Evolutionary conservation across 192 early-diverging fungal species (phyloP).

Genomic region (Umbelopsis isabellina): DNA sequence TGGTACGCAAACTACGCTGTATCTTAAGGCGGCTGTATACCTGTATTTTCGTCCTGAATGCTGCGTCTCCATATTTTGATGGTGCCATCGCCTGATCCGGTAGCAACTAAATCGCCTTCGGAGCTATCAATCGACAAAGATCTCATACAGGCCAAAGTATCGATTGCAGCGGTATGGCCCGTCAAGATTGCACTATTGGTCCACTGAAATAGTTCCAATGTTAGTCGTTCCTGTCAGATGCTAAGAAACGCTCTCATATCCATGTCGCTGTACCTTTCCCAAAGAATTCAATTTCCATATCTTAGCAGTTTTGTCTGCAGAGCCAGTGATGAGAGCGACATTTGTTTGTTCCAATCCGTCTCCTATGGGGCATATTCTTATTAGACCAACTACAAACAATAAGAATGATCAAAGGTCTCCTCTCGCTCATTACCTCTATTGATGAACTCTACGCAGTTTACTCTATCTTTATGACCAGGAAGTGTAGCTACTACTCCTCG

Average conservation of each 20-base stretch:
- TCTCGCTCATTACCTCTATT: slow-evolving; percentile 49
- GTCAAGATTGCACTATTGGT: slow-evolving; percentile 64
- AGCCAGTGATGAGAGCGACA: slow-evolving; percentile 74
- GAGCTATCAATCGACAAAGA: slow-evolving; percentile 41
- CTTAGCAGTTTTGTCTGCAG: slow-evolving; percentile 76
- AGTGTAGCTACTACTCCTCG: slow-evolving; percentile 63
- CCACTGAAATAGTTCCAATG: slow-evolving; percentile 45
- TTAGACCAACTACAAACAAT: neutral
- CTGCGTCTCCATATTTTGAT: slow-evolving; percentile 69
- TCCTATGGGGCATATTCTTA: slow-evolving; percentile 7
- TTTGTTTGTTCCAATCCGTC: slow-evolving; percentile 50
- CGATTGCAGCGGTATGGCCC: slow-evolving; percentile 69
- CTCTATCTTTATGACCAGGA: slow-evolving; percentile 73
- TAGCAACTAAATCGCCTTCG: slow-evolving; percentile 59
- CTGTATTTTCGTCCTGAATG: slow-evolving; percentile 40
- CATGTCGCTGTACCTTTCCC: slow-evolving; percentile 25
- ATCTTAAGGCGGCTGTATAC: slow-evolving; percentile 17
- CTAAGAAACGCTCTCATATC: neutral
- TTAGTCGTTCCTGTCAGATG: neutral
- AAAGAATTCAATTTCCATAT: slow-evolving; percentile 63
- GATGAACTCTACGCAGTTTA: slow-evolving; percentile 78
- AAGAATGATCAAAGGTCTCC: no score
- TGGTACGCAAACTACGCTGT: slow-evolving; percentile 39
- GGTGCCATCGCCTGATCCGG: slow-evolving; percentile 73
- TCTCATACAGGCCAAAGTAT: slow-evolving; percentile 63